Evolutionary conservation across 129 eudicot genomes (phyloP).

Genomic region (Gnaphalium uliginosum): DNA sequence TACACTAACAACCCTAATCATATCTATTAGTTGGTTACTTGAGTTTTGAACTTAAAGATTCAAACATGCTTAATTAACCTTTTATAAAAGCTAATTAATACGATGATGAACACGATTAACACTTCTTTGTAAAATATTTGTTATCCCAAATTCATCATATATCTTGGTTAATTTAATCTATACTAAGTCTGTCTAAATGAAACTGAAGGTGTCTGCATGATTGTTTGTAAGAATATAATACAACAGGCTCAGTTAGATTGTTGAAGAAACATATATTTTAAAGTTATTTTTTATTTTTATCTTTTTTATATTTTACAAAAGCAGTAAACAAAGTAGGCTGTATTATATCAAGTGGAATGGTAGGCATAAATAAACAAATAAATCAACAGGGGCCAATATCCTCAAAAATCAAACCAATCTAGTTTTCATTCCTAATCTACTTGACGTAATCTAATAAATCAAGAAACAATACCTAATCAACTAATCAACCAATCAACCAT

Average conservation of each 20-base stretch:
- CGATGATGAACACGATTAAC: neutral
- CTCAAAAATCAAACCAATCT: constrained; percentile 27
- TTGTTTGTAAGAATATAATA: neutral
- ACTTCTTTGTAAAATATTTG: neutral
- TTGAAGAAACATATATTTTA: neutral
- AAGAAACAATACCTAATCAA: constrained; percentile 27
- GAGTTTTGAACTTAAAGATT: no score
- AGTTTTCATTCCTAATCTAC: constrained; percentile 21
- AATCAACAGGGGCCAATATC: constrained; percentile 26
- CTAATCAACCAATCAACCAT: no score
- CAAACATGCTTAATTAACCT: no score
- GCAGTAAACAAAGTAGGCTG: neutral
- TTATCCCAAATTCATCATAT: neutral
- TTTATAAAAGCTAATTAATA: no score
- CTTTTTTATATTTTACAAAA: neutral
- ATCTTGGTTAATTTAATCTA: neutral
- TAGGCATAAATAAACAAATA: constrained; percentile 23
- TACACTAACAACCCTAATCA: no score
- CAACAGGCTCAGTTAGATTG: neutral
- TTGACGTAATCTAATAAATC: constrained; percentile 32
- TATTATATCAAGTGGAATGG: constrained; percentile 19
- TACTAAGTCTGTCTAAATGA: neutral
- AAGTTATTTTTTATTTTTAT: no score
- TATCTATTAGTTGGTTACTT: no score
- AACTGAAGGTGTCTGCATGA: neutral